A percentile compares a stretch with the other conserved stretches of the same genome.
phyloP scores from a whole-genome alignment of 148 eudicot species.

The Camellia sinensis region DNA sequence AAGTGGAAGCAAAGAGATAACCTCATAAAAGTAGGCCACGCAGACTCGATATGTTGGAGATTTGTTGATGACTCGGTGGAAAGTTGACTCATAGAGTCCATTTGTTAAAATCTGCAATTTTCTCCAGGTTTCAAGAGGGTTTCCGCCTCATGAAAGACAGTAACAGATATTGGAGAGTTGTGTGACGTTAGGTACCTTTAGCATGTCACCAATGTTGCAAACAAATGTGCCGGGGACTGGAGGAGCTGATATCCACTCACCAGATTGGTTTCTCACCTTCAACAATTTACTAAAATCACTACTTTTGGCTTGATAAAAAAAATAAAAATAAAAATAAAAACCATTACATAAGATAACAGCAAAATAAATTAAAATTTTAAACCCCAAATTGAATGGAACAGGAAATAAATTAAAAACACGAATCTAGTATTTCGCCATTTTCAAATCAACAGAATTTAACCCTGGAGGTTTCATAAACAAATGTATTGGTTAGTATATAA shows the following conservation, averaged over 20 bases:
- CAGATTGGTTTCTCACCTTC: conserved; percentile 82
- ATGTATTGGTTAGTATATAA: not conserved
- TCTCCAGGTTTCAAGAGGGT: not conserved
- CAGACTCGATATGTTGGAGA: conserved; percentile 69
- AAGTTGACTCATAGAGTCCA: conserved; percentile 82
- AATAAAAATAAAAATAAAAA: no score
- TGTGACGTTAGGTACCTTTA: conserved; percentile 54
- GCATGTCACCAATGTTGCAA: conserved; percentile 95
- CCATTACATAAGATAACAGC: not conserved
- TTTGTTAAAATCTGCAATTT: conserved; percentile 71
- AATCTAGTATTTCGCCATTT: not conserved
- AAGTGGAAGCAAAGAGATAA: conserved; percentile 18
- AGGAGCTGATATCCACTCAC: conserved; percentile 96
- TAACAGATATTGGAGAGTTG: conserved; percentile 1
- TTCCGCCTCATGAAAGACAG: not conserved
- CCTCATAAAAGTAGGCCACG: conserved; percentile 94
- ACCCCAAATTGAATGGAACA: not conserved
- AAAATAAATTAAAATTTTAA: not conserved
- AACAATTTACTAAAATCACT: conserved; percentile 11
- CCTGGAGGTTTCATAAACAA: not conserved
- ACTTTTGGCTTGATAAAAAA: not conserved
- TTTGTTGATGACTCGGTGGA: conserved; percentile 76
- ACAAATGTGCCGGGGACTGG: conserved; percentile 92
- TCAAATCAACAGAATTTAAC: not conserved
- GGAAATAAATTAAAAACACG: not conserved